phyloP scores from a whole-genome alignment of 2,329 filamentous ascomycete species.

The Arthroderma sp. region DNA sequence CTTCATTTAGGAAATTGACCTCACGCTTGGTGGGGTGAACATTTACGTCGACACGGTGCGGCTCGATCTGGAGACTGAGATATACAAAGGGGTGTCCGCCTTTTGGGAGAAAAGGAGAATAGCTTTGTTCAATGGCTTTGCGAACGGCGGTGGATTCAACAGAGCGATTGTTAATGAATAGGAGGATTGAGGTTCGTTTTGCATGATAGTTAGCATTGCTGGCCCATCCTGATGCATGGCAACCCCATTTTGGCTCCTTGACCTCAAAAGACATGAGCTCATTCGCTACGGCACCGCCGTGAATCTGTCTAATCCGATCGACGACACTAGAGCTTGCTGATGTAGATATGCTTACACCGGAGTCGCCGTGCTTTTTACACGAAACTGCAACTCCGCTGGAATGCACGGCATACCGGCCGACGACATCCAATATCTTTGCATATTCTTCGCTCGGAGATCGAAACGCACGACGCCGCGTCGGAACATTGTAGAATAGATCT shows the following conservation, averaged over 20 bases:
- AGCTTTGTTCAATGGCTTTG: slow-evolving; percentile 82
- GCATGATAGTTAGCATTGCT: slow-evolving; percentile 92
- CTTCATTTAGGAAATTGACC: slow-evolving; percentile 94
- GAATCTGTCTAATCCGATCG: slow-evolving; percentile 81
- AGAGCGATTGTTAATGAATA: slow-evolving; percentile 93
- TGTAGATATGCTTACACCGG: slow-evolving; percentile 67
- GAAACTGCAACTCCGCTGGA: slow-evolving; percentile 85
- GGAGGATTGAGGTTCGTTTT: slow-evolving; percentile 72
- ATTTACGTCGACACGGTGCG: slow-evolving; percentile 86
- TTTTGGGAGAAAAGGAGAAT: slow-evolving; percentile 77
- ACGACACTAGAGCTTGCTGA: slow-evolving; percentile 56
- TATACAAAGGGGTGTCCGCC: slow-evolving; percentile 91
- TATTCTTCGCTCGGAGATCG: slow-evolving; percentile 88
- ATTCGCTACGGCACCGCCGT: slow-evolving; percentile 71
- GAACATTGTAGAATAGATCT: slow-evolving; percentile 93
- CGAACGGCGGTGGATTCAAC: slow-evolving; percentile 84
- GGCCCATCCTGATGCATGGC: slow-evolving; percentile 64
- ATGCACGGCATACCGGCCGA: slow-evolving; percentile 86
- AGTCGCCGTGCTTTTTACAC: slow-evolving; percentile 91
- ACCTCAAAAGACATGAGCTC: slow-evolving; percentile 68
- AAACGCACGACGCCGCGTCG: slow-evolving; percentile 76
- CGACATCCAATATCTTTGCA: slow-evolving; percentile 91
- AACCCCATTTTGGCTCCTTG: slow-evolving; percentile 66
- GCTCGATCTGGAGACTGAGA: slow-evolving; percentile 82
- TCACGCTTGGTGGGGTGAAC: slow-evolving; percentile 94